Base-by-base conservation (phyloP, 2,329 filamentous ascomycete genomes). In the Alternaria solani region DNA sequence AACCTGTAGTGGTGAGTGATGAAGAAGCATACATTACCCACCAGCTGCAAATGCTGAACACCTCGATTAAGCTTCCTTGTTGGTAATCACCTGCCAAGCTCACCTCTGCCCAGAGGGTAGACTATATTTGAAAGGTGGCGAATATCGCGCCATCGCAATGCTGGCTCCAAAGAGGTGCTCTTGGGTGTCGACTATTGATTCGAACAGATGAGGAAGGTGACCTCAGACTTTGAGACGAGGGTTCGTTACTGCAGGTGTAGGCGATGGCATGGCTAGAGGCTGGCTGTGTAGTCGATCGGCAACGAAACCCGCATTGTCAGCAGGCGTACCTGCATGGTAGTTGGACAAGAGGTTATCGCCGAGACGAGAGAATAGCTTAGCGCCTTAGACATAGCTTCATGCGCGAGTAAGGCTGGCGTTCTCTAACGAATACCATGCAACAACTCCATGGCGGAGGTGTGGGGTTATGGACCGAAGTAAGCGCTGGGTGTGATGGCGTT, bases 401-500 rank as follows among this genome's bases (percentile, higher is more conserved):
- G n/a, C n/a, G n/a, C n/a, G n/a, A n/a, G n/a, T n/a, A n/a, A n/a
- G n/a, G n/a, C n/a, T n/a, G n/a, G n/a, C n/a, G n/a, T n/a, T n/a
- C n/a, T n/a, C n/a, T 59, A 59, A 23, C 34, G 28, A 36, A 36
- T 44, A 46, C 42, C n/a, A 46, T 51, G 16, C 46, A 57, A 44
- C 25, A 39, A 42, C 7, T 47, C 61, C 55, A 28, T 38, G 51
- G 59, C 48, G 32, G 42, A 53, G 14, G 30, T 41, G 28, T 57
- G 38, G 54, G 54, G 46, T 44, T 7, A n/a, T 41, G 26, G 25
- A 25, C 54, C 26, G 44, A 44, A 18, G 8, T 54, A 51, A 61
- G 59, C 59, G 59, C 59, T 59, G 59, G 32, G 32, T 54, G 26
- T 38, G 34, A 38, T n/a, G 54, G 25, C 26, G 20, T 25, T 30